These are phyloP conservation scores for Trifolium fragiferum DNA, from an alignment of 306 rosid genomes.

Conservation along the genomic window DNA sequence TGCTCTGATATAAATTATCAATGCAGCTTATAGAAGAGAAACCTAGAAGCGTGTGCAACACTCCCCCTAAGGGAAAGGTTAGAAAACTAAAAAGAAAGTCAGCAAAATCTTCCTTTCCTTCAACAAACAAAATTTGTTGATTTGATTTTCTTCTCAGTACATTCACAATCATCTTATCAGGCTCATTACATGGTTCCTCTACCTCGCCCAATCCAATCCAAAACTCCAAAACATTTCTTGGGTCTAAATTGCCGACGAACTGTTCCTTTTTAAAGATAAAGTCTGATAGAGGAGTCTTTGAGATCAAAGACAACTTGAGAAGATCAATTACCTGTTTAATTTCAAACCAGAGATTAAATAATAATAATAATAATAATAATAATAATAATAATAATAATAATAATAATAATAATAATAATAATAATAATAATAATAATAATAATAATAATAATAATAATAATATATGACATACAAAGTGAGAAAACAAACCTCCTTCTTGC, in stretches of 20 bases:
- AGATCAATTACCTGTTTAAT: slow-evolving; percentile 27
- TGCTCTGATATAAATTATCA: not conserved
- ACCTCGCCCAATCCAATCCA: not conserved
- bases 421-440: no score
- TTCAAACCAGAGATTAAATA: not conserved
- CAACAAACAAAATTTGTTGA: not conserved
- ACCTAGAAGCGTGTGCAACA: not conserved
- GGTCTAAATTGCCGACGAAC: not conserved
- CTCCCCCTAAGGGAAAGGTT: not conserved
- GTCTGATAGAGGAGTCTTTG: slow-evolving; percentile 5
- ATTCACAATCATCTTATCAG: not conserved
- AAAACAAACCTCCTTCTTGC: not conserved
- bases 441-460: no score
- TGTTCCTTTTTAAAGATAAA: not conserved
- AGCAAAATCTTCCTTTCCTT: not conserved
- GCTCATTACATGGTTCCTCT: not conserved
- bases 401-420: no score
- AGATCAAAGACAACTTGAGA: slow-evolving; percentile 23
- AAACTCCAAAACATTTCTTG: not conserved
- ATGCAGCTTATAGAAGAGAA: not conserved
- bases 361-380: no score
- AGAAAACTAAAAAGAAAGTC: not conserved
- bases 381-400: no score
- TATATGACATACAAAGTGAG: no score
- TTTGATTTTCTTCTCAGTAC: not conserved